Evolutionary conservation across 2,329 filamentous ascomycete species (phyloP).

Genomic region (Plenodomus biglobosus): DNA sequence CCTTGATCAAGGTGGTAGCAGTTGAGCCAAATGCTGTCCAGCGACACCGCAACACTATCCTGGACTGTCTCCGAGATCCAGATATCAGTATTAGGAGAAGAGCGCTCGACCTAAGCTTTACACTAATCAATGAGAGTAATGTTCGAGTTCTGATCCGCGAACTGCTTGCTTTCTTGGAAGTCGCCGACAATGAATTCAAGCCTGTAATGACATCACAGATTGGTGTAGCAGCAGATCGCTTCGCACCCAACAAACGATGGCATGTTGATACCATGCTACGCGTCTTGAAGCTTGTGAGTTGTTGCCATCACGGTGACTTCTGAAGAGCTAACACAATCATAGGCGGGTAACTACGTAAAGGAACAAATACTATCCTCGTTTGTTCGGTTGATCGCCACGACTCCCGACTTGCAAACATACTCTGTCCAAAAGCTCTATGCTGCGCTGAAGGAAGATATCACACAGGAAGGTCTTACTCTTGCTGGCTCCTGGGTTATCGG

Average conservation of each 20-base stretch:
- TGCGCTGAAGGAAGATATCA: conserved; percentile 92
- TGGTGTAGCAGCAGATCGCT: conserved; percentile 93
- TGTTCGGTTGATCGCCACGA: conserved; percentile 91
- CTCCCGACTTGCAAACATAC: conserved; percentile 92
- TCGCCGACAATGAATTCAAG: conserved; percentile 98
- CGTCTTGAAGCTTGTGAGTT: conserved; percentile 71
- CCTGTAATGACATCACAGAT: conserved; percentile 98
- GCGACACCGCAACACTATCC: conserved; percentile 92
- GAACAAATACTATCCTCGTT: conserved; percentile 98
- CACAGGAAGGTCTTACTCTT: conserved; percentile 91
- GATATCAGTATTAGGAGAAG: conserved; percentile 96
- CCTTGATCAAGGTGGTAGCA: conserved; percentile 94
- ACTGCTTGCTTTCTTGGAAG: conserved; percentile 90
- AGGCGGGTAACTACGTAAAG: conserved; percentile 93
- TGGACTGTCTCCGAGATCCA: conserved; percentile 93
- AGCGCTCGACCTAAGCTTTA: conserved; percentile 97
- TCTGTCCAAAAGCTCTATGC: conserved; percentile 93
- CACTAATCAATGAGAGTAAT: conserved; percentile 94
- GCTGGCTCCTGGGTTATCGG: conserved; percentile 97
- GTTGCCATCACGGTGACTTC: not conserved
- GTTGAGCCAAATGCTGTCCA: conserved; percentile 98
- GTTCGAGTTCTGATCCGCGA: conserved; percentile 92
- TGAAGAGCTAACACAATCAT: not conserved
- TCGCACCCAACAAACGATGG: conserved; percentile 96
- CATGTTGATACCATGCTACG: conserved; percentile 97